Evolutionary conservation across 2,329 filamentous ascomycete genomes (phyloP).

Genomic region (Fusarium sp.): DNA sequence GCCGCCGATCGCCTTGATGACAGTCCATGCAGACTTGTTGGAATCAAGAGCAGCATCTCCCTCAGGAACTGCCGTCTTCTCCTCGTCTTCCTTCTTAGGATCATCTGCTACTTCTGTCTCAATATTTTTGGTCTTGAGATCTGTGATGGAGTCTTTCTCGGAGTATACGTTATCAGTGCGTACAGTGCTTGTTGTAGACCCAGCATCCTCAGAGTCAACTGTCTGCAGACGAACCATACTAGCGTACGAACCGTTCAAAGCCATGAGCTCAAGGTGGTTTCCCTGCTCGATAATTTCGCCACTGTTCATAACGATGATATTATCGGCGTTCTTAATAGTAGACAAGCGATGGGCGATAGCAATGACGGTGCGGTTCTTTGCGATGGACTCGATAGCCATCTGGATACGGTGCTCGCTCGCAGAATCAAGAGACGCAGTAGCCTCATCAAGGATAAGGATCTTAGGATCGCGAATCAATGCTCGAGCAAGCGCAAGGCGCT

Average conservation of each 20-base stretch:
- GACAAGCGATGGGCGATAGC: constrained; percentile 74
- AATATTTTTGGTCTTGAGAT: constrained; percentile 47
- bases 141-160: constrained; percentile 56
- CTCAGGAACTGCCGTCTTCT: constrained; percentile 52
- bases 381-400: constrained; percentile 59
- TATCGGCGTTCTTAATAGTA: constrained; percentile 73
- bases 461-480: constrained; percentile 69
- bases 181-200: constrained; percentile 51
- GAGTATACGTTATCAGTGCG: constrained; percentile 59
- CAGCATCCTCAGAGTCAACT: constrained; percentile 51
- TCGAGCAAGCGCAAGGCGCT: constrained; percentile 70
- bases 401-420: constrained; percentile 69
- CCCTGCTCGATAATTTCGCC: constrained; percentile 74
- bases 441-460: constrained; percentile 72
- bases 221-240: constrained; percentile 63
- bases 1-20: constrained; percentile 55
- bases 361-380: constrained; percentile 71
- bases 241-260: constrained; percentile 63
- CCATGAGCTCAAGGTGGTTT: constrained; percentile 71
- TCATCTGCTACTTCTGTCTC: constrained; percentile 59
- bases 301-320: constrained; percentile 74
- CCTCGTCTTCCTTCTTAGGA: constrained; percentile 47
- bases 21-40: constrained; percentile 56
- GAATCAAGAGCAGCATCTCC: constrained; percentile 56
- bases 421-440: constrained; percentile 72